Conservation (phyloP, 257 asterid genomes). For the Coffea eugenioides region DNA sequence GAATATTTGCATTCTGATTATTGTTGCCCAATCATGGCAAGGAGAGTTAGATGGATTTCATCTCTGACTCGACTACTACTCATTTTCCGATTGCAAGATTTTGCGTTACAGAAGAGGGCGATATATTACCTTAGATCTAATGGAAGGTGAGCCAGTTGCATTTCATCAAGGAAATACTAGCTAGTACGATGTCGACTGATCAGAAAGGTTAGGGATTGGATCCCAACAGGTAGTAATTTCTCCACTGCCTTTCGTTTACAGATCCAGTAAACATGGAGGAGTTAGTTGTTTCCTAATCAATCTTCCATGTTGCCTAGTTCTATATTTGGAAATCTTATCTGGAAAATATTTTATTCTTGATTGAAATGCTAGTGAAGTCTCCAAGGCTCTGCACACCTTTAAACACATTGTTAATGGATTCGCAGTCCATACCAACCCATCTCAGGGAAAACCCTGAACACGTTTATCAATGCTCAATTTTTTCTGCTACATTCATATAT, state of each 20-base stretch:
- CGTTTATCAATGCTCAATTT: not conserved
- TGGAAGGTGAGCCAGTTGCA: constrained; percentile 77
- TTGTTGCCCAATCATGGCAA: constrained; percentile 13
- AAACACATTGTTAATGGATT: constrained; percentile 75
- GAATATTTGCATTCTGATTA: not conserved
- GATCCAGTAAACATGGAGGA: too few relatives aligned
- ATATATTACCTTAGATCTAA: constrained; percentile 50
- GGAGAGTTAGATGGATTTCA: not conserved
- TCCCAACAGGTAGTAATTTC: constrained; percentile 38
- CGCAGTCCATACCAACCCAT: constrained; percentile 64
- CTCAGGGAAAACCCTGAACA: constrained; percentile 47
- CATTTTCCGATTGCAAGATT: constrained; percentile 22
- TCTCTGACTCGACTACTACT: constrained; percentile 15
- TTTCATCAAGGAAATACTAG: constrained; percentile 33
- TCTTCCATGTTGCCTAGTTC: too few relatives aligned
- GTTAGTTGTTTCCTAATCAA: too few relatives aligned
- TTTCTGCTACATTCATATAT: not conserved
- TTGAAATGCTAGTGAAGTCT: constrained; percentile 36
- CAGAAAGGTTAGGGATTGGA: constrained; percentile 19
- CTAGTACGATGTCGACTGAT: constrained; percentile 1
- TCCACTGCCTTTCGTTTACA: not conserved
- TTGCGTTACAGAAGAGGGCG: constrained; percentile 43
- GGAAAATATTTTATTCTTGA: not conserved
- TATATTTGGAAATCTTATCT: not conserved
- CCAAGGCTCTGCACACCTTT: constrained; percentile 72